phyloP scores from a whole-genome alignment of 495 filamentous ascomycete genomes.

The Letharia lupina region DNA sequence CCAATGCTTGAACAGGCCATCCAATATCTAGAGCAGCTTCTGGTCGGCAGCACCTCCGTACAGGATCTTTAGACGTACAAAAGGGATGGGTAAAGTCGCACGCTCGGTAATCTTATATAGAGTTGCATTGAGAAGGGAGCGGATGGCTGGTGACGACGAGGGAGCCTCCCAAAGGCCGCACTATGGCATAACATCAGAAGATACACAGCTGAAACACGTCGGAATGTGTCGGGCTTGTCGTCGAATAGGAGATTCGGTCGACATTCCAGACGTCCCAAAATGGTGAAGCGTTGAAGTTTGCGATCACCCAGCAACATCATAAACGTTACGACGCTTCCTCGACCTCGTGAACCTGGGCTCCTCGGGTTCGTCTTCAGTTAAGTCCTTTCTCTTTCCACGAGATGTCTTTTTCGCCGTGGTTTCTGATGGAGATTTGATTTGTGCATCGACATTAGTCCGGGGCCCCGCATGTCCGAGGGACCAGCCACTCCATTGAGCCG shows the following conservation, averaged over 20 bases:
- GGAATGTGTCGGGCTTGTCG: constrained; percentile 3
- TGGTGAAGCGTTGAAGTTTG: too few species aligned
- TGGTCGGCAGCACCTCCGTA: neutral
- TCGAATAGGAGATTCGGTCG: too few species aligned
- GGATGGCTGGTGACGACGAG: constrained; percentile 3
- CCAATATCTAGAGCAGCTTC: neutral
- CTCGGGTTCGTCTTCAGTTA: neutral
- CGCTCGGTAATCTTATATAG: neutral
- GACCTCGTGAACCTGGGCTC: neutral
- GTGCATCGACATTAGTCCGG: neutral
- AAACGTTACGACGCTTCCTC: constrained; percentile 1
- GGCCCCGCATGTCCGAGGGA: neutral
- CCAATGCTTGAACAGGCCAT: neutral
- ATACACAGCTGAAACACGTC: neutral
- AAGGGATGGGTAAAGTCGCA: neutral
- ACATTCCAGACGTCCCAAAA: neutral
- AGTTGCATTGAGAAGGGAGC: neutral
- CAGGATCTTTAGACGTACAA: neutral
- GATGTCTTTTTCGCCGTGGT: neutral
- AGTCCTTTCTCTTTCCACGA: neutral
- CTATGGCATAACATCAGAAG: neutral
- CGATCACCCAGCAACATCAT: too few species aligned
- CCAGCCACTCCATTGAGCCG: constrained; percentile 22
- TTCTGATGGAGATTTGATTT: neutral
- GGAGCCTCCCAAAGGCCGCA: neutral